A percentile compares a stretch with the other conserved stretches of the same genome.
phyloP scores from a whole-genome alignment of 75 land plant species.

The Pinus tabuliformis region DNA sequence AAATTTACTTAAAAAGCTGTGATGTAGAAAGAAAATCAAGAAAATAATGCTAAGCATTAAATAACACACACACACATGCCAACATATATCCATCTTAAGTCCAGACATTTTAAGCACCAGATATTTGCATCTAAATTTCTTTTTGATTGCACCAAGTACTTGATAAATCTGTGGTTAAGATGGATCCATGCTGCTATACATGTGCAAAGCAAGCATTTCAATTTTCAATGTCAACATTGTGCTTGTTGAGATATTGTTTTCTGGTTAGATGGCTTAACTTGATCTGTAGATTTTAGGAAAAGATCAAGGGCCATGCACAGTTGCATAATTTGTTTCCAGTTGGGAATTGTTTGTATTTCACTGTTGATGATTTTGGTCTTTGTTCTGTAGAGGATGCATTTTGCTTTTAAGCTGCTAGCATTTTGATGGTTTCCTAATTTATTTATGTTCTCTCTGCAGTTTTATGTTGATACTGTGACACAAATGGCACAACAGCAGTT shows the following conservation, averaged over 20 bases:
- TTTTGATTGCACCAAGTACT: no score
- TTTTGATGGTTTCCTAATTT: not conserved
- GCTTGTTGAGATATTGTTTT: not conserved
- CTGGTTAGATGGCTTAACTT: not conserved
- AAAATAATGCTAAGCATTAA: no score
- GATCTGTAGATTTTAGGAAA: not conserved
- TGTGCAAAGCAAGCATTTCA: not conserved
- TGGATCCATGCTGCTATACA: not conserved
- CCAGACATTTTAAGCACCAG: no score
- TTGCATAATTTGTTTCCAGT: not conserved
- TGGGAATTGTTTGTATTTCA: not conserved
- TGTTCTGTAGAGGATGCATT: not conserved
- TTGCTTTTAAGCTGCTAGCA: not conserved
- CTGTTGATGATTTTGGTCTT: not conserved
- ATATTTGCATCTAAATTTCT: no score
- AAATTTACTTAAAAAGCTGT: no score
- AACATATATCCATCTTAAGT: no score
- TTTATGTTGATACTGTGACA: constrained; percentile 79
- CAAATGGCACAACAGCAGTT: constrained; percentile 90
- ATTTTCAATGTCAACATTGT: not conserved
- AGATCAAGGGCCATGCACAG: not conserved
- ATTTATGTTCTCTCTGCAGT: constrained; percentile 42
- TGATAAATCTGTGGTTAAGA: no score
- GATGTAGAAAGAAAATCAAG: no score
- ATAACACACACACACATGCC: no score